phyloP scores from a whole-genome alignment of 2,329 filamentous ascomycete species.

The Monosporascus cannonballus region DNA sequence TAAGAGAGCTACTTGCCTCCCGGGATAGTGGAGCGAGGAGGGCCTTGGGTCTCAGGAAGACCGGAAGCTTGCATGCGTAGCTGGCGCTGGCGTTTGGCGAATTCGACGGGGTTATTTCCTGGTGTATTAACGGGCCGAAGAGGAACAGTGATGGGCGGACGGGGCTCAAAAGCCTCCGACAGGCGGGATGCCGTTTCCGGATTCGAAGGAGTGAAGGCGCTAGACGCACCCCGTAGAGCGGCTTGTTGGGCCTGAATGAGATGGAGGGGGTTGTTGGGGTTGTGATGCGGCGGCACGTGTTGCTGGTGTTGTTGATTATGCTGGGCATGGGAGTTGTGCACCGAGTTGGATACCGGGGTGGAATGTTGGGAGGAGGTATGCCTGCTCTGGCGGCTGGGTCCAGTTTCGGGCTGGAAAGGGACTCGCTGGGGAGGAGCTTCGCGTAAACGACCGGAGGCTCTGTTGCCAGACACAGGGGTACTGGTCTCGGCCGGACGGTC shows the following conservation, averaged over 20 bases:
- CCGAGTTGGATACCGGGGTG: slow-evolving; percentile 19
- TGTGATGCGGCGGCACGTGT: slow-evolving; percentile 19
- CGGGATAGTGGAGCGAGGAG: slow-evolving; percentile 51
- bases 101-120: slow-evolving; percentile 65
- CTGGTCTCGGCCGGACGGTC: slow-evolving; percentile 47
- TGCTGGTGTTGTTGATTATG: slow-evolving; percentile 20
- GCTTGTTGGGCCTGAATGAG: slow-evolving; percentile 26
- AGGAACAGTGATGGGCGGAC: slow-evolving; percentile 54
- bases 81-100: slow-evolving; percentile 50
- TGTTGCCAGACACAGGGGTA: slow-evolving; percentile 42
- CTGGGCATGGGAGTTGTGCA: slow-evolving; percentile 14
- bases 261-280: slow-evolving; percentile 23
- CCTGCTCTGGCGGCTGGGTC: slow-evolving; percentile 56
- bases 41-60: slow-evolving; percentile 28
- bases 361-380: slow-evolving; percentile 44
- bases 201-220: slow-evolving; percentile 46
- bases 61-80: slow-evolving; percentile 31
- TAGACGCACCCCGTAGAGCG: slow-evolving; percentile 29
- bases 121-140: slow-evolving; percentile 72
- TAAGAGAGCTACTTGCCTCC: slow-evolving; percentile 48
- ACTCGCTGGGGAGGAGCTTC: slow-evolving; percentile 81
- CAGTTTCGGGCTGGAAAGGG: slow-evolving; percentile 77
- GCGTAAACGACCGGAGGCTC: slow-evolving; percentile 60
- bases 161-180: slow-evolving; percentile 65
- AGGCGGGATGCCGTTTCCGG: slow-evolving; percentile 52